Evolutionary conservation across 179 eudicot species (phyloP).

Genomic region (Silene coronaria): DNA sequence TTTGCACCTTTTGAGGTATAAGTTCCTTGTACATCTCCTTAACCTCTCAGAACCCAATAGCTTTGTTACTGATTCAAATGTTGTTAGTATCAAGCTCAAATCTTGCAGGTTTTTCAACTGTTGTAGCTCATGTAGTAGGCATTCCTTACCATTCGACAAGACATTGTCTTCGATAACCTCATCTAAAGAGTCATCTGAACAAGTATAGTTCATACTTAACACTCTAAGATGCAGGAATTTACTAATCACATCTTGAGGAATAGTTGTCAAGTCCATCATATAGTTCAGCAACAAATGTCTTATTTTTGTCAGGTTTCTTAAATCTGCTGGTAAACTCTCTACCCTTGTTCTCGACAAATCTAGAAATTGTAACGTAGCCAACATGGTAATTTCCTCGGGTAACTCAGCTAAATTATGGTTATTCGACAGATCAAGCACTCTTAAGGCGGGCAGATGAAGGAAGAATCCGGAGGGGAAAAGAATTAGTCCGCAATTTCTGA

Average conservation of each 20-base stretch:
- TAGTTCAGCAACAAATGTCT: constrained; percentile 20
- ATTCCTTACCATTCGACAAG: constrained; percentile 12
- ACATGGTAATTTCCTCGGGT: constrained; percentile 9
- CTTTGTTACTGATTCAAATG: constrained; percentile 11
- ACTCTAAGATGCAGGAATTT: constrained; percentile 13
- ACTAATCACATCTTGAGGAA: constrained; percentile 16
- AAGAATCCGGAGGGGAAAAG: constrained; percentile 8
- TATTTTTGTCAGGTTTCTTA: constrained; percentile 9
- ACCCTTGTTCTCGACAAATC: constrained; percentile 24
- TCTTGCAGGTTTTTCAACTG: constrained; percentile 17
- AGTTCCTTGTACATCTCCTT: constrained; percentile 10
- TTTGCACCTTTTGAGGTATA: constrained; percentile 17
- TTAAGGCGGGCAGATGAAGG: constrained; percentile 12
- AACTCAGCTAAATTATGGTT: constrained; percentile 9
- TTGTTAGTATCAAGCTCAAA: constrained; percentile 17
- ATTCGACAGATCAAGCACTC: constrained; percentile 24
- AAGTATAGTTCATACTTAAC: constrained; percentile 20
- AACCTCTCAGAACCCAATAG: constrained; percentile 16
- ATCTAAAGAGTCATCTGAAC: constrained; percentile 13
- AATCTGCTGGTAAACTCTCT: constrained; percentile 1
- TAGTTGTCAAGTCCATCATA: constrained; percentile 5
- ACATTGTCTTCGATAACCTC: constrained; percentile 13
- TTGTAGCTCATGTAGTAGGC: background rate
- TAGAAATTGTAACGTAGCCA: constrained; percentile 18
- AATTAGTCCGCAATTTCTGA: constrained; percentile 1